phyloP scores from a whole-genome alignment of 306 rosid genomes.

The Trichosanthes truncata region DNA sequence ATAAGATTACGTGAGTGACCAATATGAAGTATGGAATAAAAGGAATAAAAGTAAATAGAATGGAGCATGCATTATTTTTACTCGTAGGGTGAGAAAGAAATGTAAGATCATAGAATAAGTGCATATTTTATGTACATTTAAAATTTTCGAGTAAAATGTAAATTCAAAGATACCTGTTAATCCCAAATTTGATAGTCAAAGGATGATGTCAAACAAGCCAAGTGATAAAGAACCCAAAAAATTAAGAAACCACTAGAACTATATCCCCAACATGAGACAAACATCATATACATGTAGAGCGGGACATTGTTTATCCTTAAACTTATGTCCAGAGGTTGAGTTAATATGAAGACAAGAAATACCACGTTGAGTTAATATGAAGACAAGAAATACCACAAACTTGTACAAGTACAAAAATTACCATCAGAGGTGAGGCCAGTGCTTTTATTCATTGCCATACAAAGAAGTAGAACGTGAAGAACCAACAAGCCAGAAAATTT shows the following conservation, averaged over 20 bases:
- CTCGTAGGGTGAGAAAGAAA: background rate
- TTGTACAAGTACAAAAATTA: slow-evolving; percentile 21
- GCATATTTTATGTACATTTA: background rate
- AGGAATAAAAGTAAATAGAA: background rate
- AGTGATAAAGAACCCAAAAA: background rate
- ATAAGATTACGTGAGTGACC: background rate
- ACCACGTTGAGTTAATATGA: background rate
- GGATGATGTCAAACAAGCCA: background rate
- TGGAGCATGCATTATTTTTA: background rate
- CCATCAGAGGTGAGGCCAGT: slow-evolving; percentile 77
- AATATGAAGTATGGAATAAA: background rate
- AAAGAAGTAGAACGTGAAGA: slow-evolving; percentile 37
- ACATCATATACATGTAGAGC: background rate
- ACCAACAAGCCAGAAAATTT: slow-evolving; percentile 70
- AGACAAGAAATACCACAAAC: background rate
- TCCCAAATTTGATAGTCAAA: background rate
- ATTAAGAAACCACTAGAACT: background rate
- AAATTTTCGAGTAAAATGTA: background rate
- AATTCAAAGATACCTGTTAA: background rate
- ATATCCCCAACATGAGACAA: background rate
- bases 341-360: background rate
- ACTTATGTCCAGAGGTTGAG: background rate
- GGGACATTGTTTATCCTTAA: background rate
- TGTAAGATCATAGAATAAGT: background rate
- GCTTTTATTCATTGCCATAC: slow-evolving; percentile 18